phyloP scores from a whole-genome alignment of 805 yeast species.

The Spathaspora sp. region DNA sequence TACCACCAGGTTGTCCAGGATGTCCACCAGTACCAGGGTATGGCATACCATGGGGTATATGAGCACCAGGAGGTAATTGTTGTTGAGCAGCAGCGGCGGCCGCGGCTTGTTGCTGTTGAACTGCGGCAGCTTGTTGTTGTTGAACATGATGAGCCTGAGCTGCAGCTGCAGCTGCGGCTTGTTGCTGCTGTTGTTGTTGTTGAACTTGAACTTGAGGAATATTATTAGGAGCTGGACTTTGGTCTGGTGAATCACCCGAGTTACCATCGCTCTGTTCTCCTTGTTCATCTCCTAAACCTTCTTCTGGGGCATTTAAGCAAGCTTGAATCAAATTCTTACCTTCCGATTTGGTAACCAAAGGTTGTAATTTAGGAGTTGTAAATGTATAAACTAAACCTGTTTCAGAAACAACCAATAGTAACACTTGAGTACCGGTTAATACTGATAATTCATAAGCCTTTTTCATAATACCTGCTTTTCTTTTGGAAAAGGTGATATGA shows the following conservation, averaged over 20 bases:
- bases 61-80: constrained; percentile 37
- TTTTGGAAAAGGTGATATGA: constrained; percentile 95
- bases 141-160: constrained; percentile 17
- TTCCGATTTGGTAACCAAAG: constrained; percentile 94
- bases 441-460: constrained; percentile 98
- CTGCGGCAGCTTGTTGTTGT: constrained; percentile 23
- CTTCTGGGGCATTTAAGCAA: constrained; percentile 95
- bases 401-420: constrained; percentile 90
- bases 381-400: constrained; percentile 98
- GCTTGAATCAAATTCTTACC: constrained; percentile 97
- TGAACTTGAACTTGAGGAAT: constrained; percentile 24
- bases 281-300: constrained; percentile 64
- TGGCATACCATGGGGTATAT: constrained; percentile 43
- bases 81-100: constrained; percentile 28
- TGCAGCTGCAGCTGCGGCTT: constrained; percentile 17
- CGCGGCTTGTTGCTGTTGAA: constrained; percentile 25
- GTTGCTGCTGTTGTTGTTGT: constrained; percentile 18
- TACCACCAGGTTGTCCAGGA: constrained; percentile 28
- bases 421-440: constrained; percentile 94
- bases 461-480: constrained; percentile 99
- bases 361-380: constrained; percentile 98
- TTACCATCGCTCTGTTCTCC: constrained; percentile 50
- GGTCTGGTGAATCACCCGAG: constrained; percentile 38
- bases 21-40: constrained; percentile 36
- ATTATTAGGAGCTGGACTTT: constrained; percentile 30